Conservation (phyloP, 1,139 yeast species). For the Debaryomyces sp. region DNA sequence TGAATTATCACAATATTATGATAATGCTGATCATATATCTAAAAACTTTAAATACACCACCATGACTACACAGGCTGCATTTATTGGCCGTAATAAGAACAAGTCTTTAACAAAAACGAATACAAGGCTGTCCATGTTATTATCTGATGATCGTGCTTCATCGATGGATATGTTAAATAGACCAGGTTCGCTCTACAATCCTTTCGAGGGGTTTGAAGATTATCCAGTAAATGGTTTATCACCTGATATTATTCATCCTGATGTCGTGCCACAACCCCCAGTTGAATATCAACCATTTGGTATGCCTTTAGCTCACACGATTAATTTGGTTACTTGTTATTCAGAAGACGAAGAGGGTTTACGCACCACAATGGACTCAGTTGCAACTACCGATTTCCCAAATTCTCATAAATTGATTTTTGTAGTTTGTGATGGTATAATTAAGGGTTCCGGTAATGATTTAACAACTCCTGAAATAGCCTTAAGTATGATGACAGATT, state of each 20-base stretch:
- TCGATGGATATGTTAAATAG: constrained; percentile 41
- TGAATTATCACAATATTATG: constrained; percentile 45
- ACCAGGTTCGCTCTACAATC: constrained; percentile 38
- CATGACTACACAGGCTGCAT: constrained; percentile 58
- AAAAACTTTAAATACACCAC: constrained; percentile 55
- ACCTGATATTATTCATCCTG: constrained; percentile 72
- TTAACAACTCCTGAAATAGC: constrained; percentile 86
- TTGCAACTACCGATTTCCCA: constrained; percentile 92
- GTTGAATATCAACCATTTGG: constrained; percentile 85
- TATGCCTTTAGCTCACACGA: constrained; percentile 82
- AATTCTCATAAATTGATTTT: constrained; percentile 87
- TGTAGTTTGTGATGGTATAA: constrained; percentile 89
- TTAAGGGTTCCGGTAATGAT: constrained; percentile 92
- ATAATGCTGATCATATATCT: constrained; percentile 36
- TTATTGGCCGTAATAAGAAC: constrained; percentile 29
- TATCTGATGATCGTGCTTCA: constrained; percentile 37
- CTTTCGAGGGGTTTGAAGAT: constrained; percentile 46
- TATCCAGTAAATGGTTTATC: constrained; percentile 54
- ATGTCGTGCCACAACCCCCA: constrained; percentile 85
- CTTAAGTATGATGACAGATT: constrained; percentile 85
- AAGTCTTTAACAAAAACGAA: constrained; percentile 16
- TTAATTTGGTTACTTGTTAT: constrained; percentile 88
- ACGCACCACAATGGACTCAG: constrained; percentile 84
- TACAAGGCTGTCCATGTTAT: constrained; percentile 26
- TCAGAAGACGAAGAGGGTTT: constrained; percentile 89